Evolutionary conservation across 1,139 yeast species (phyloP).

Genomic region (Geotrichum aggregatum): DNA sequence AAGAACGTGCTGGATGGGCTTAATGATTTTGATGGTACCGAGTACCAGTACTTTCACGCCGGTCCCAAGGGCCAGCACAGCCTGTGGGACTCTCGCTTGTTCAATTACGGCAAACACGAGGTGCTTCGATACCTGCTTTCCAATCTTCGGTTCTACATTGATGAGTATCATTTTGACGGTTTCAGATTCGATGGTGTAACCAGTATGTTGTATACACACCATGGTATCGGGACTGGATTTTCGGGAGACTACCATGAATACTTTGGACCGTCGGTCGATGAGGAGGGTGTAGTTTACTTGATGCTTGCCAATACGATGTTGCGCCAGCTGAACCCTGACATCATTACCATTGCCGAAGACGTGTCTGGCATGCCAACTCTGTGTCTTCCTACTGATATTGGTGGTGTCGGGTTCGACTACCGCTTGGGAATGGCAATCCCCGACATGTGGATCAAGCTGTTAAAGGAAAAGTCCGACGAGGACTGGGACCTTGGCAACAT

Average conservation of each 20-base stretch:
- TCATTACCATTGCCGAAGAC: conserved; percentile 89
- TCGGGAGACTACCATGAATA: conserved; percentile 93
- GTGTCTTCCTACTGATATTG: conserved; percentile 65
- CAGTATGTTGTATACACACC: conserved; percentile 85
- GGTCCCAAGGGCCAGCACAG: conserved; percentile 82
- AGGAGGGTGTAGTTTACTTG: conserved; percentile 79
- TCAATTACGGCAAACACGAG: conserved; percentile 87
- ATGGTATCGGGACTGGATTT: conserved; percentile 84
- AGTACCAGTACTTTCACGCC: conserved; percentile 89
- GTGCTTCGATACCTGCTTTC: conserved; percentile 82
- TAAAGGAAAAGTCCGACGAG: conserved; percentile 80
- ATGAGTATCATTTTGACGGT: conserved; percentile 85
- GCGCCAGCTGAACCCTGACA: conserved; percentile 50
- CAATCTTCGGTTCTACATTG: conserved; percentile 80
- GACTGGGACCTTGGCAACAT: conserved; percentile 88
- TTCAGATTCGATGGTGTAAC: conserved; percentile 97
- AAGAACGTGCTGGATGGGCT: conserved; percentile 92
- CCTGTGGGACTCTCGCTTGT: conserved; percentile 91
- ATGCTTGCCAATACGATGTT: conserved; percentile 84
- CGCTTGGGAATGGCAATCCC: conserved; percentile 96
- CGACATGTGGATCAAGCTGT: conserved; percentile 95
- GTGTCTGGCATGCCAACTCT: conserved; percentile 97
- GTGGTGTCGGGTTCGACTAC: conserved; percentile 93
- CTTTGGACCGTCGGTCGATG: conserved; percentile 75
- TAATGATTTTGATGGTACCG: conserved; percentile 92